A percentile compares a stretch with the other conserved stretches of the same genome.
phyloP scores from a whole-genome alignment of 1,284 basidiomycete species.

The Ustilago loliicola region DNA sequence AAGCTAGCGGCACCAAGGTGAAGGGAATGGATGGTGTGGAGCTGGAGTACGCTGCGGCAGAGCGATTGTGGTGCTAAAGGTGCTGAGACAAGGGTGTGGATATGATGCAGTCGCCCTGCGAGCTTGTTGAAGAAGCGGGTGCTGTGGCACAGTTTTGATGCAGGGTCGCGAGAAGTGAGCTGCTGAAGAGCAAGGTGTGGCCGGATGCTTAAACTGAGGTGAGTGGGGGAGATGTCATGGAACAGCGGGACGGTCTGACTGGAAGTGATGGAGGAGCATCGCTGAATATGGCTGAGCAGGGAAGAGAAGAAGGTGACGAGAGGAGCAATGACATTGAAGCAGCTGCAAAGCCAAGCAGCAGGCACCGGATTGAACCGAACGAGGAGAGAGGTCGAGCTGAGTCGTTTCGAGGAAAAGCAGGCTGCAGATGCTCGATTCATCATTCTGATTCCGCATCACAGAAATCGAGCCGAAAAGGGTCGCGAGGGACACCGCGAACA shows the following conservation, averaged over 20 bases:
- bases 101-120: not conserved
- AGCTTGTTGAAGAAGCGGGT: not conserved
- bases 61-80: not conserved
- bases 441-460: slow-evolving; percentile 1
- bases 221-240: slow-evolving; percentile 11
- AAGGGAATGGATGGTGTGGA: not conserved
- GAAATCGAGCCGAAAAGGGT: slow-evolving; percentile 3
- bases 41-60: not conserved
- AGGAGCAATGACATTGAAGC: not conserved
- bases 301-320: not conserved
- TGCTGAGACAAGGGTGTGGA: not conserved
- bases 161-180: not conserved
- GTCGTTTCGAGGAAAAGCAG: not conserved
- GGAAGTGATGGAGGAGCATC: slow-evolving; percentile 20
- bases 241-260: not conserved
- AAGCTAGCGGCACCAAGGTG: not conserved
- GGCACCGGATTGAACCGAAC: not conserved
- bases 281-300: slow-evolving; percentile 11
- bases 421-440: not conserved
- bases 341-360: not conserved
- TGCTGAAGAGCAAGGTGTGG: not conserved
- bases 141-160: not conserved
- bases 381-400: not conserved
- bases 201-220: slow-evolving; percentile 7
- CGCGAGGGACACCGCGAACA: not conserved